Evolutionary conservation across 2,329 filamentous ascomycete genomes (phyloP).

Genomic region (Sordariomycetes sp.): DNA sequence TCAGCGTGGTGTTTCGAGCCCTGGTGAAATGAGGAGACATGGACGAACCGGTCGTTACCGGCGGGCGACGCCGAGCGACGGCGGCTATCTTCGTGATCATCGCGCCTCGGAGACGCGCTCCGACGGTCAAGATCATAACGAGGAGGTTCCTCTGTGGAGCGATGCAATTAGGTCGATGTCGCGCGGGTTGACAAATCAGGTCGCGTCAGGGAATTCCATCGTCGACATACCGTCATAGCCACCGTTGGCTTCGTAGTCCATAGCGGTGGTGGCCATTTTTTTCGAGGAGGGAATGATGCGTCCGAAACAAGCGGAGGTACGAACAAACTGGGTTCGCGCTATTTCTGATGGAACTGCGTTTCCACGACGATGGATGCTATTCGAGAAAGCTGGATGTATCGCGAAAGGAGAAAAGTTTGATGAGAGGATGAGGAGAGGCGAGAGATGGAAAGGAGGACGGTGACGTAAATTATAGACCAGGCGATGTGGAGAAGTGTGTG

Average conservation of each 20-base stretch:
- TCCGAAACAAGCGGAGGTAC: slow-evolving; percentile 3
- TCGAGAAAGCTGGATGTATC: not conserved
- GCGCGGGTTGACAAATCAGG: not conserved
- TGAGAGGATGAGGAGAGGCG: not conserved
- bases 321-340: slow-evolving; percentile 9
- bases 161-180: not conserved
- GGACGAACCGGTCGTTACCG: slow-evolving; percentile 34
- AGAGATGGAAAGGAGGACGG: not conserved
- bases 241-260: slow-evolving; percentile 59
- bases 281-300: not conserved
- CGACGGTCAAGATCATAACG: slow-evolving; percentile 55
- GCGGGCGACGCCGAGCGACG: slow-evolving; percentile 51
- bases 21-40: not conserved
- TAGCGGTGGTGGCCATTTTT: slow-evolving; percentile 48
- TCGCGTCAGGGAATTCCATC: slow-evolving; percentile 3
- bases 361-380: not conserved
- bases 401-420: not conserved
- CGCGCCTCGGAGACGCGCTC: slow-evolving; percentile 53
- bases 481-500: not conserved
- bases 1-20: slow-evolving; percentile 1
- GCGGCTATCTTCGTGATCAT: slow-evolving; percentile 44
- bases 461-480: not conserved
- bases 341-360: not conserved
- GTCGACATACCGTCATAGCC: slow-evolving; percentile 46
- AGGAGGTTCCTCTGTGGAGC: slow-evolving; percentile 41